Conservation (phyloP, 1,284 basidiomycete species). For the Cryptococcus maquisensis region DNA sequence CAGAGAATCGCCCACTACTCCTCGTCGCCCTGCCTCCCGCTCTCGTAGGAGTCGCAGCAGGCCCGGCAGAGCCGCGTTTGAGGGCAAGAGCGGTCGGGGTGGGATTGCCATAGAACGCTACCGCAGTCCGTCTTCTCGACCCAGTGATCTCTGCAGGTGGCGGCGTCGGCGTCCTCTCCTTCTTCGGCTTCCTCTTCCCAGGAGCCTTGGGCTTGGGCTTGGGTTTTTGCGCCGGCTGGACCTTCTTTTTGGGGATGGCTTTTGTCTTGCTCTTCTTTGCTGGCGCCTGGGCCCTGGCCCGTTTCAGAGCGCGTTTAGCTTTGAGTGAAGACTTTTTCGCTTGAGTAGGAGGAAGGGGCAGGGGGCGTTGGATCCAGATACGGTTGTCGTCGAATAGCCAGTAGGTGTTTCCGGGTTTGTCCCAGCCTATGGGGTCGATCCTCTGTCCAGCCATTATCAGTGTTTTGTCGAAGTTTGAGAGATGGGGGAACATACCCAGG, state of each 20-base stretch:
- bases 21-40: constrained; percentile 5
- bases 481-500: constrained; percentile 46
- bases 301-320: constrained; percentile 30
- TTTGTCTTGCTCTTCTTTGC: background rate
- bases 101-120: constrained; percentile 40
- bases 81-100: constrained; percentile 36
- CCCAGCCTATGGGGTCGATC: constrained; percentile 55
- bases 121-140: constrained; percentile 30
- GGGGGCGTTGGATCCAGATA: constrained; percentile 54
- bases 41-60: background rate
- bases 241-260: constrained; percentile 19
- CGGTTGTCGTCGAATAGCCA: constrained; percentile 57
- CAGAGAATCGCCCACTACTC: constrained; percentile 5
- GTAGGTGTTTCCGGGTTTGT: constrained; percentile 54
- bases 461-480: background rate
- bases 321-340: constrained; percentile 40
- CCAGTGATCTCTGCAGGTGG: constrained; percentile 13
- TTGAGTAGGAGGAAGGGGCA: constrained; percentile 31
- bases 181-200: background rate
- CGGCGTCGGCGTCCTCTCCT: background rate
- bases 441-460: constrained; percentile 32
- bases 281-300: constrained; percentile 5
- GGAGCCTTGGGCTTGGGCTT: constrained; percentile 9
- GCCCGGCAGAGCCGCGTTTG: constrained; percentile 21
- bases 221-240: constrained; percentile 20